These are phyloP conservation scores for Alternaria solani DNA, from an alignment of 2,329 filamentous ascomycete genomes.

Conservation along the genomic window DNA sequence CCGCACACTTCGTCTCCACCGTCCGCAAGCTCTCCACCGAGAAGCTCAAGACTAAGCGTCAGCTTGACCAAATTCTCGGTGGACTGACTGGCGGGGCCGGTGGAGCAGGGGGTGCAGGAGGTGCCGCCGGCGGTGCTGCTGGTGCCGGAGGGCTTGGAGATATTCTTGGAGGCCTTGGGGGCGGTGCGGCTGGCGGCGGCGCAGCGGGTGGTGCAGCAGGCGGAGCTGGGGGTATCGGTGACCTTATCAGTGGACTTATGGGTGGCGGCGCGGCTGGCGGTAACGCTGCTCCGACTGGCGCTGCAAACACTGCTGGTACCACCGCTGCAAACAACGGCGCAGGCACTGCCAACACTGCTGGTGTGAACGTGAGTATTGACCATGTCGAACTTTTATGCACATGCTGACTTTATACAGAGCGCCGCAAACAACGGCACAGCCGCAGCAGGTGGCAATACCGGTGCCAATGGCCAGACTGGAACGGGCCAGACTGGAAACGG, in stretches of 20 bases:
- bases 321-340: not conserved
- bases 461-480: not conserved
- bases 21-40: conserved; percentile 32
- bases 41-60: conserved; percentile 21
- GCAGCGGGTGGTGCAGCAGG: not conserved
- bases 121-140: conserved; percentile 6
- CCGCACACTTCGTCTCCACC: conserved; percentile 34
- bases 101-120: conserved; percentile 8
- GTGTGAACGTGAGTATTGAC: not conserved
- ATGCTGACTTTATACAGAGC: not conserved
- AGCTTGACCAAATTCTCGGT: not conserved
- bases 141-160: conserved; percentile 6
- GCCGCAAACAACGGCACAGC: conserved; percentile 12
- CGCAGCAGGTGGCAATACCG: not conserved
- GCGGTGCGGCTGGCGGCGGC: conserved; percentile 3
- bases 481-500: not conserved
- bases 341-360: not conserved
- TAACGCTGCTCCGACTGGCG: not conserved
- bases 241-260: not conserved
- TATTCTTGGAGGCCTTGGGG: conserved; percentile 15
- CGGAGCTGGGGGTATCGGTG: not conserved
- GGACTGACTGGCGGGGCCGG: conserved; percentile 9
- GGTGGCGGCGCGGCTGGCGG: not conserved
- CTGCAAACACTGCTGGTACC: conserved; percentile 1
- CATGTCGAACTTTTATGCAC: not conserved